Evolutionary conservation across 441 rosid genomes (phyloP).

Genomic region (Arabidopsis hybrid): DNA sequence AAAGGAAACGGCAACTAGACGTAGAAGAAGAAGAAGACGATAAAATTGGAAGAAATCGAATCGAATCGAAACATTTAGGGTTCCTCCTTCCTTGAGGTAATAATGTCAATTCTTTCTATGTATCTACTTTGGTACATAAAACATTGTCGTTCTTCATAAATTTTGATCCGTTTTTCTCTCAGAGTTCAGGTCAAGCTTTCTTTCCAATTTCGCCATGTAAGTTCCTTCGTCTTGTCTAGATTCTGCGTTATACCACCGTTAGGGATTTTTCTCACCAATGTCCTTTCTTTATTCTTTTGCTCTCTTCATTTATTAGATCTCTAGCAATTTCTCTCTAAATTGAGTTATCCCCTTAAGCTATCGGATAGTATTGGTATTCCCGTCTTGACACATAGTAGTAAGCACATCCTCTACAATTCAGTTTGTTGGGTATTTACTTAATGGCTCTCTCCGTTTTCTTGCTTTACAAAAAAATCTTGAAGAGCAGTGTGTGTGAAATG

Average conservation of each 20-base stretch:
- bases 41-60: background rate
- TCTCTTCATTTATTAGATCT: no score
- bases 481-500: background rate
- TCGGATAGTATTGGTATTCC: no score
- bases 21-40: constrained; percentile 4
- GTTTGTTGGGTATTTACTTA: background rate
- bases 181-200: constrained; percentile 9
- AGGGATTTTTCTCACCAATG: no score
- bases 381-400: background rate
- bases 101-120: no score
- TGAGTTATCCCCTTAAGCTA: no score
- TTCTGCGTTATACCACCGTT: no score
- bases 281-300: background rate
- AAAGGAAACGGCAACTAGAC: background rate
- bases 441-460: background rate
- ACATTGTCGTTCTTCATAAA: background rate
- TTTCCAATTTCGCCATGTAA: constrained; percentile 36
- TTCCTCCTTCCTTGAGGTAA: constrained; percentile 11
- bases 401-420: background rate
- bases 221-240: background rate
- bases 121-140: background rate
- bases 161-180: background rate
- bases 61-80: constrained; percentile 30
- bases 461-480: background rate
- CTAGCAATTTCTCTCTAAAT: no score